phyloP scores from a whole-genome alignment of 345 rosid genomes.

The Sisymbrium irio region DNA sequence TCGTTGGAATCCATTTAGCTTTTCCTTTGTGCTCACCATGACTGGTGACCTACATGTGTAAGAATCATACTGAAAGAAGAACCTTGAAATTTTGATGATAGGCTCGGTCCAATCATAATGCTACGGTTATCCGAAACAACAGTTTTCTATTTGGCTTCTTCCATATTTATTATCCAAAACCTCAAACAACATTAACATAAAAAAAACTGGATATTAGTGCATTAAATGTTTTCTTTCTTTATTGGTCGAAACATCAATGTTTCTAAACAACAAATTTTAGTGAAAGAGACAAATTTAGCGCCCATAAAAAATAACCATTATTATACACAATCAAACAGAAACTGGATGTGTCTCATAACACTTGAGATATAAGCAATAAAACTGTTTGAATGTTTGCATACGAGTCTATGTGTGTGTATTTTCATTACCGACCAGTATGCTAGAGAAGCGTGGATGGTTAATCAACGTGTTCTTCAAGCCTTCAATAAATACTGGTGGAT shows the following conservation, averaged over 20 bases:
- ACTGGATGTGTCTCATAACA: neutral
- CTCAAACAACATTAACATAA: neutral
- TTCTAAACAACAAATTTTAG: neutral
- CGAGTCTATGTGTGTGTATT: neutral
- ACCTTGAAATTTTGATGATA: neutral
- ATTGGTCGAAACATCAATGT: too few species aligned
- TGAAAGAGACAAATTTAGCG: neutral
- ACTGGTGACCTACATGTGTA: too few species aligned
- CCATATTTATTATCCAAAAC: neutral
- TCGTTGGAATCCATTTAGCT: neutral
- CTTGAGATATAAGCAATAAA: neutral
- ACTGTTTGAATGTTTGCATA: too few species aligned
- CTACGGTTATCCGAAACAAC: neutral
- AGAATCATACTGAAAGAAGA: neutral
- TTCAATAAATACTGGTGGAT: slow-evolving; percentile 37
- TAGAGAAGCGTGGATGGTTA: slow-evolving; percentile 79
- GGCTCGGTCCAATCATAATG: neutral
- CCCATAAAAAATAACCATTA: neutral
- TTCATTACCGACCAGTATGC: slow-evolving; percentile 36
- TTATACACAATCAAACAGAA: neutral
- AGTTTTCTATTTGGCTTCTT: neutral
- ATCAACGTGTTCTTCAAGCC: slow-evolving; percentile 53
- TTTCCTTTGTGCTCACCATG: neutral
- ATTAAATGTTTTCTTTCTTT: neutral
- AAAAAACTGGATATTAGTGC: neutral